A percentile compares a stretch with the other conserved stretches of the same genome.
Conservation (phyloP, 2,329 filamentous ascomycete species). For the Microsporum audouinii region DNA sequence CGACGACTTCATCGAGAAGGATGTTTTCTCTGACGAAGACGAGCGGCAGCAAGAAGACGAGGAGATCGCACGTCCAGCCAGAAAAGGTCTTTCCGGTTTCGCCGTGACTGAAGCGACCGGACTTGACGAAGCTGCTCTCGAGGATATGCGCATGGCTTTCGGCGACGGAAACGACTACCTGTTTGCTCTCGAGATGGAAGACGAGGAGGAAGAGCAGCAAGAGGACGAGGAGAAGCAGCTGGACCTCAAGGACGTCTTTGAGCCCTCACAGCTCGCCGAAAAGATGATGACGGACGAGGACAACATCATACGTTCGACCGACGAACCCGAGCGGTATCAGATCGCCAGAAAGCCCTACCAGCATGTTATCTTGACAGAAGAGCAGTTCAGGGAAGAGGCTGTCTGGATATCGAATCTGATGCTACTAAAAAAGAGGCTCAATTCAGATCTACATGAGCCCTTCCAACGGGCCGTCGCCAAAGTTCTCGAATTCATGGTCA, state of each 20-base stretch:
- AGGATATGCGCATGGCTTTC: conserved; percentile 94
- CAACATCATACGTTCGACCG: conserved; percentile 74
- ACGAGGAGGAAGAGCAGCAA: conserved; percentile 67
- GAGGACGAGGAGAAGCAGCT: conserved; percentile 70
- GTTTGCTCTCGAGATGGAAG: conserved; percentile 83
- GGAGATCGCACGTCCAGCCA: conserved; percentile 72
- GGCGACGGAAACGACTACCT: conserved; percentile 92
- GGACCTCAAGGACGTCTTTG: conserved; percentile 94
- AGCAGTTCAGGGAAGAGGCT: conserved; percentile 82
- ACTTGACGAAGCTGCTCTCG: conserved; percentile 80
- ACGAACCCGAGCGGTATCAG: conserved; percentile 91
- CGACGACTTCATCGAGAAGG: conserved; percentile 94
- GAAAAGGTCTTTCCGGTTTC: conserved; percentile 54
- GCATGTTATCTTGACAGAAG: conserved; percentile 64
- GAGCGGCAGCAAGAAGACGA: conserved; percentile 68
- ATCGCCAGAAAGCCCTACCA: conserved; percentile 82
- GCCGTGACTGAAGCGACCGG: conserved; percentile 68
- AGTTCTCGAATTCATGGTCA: conserved; percentile 87
- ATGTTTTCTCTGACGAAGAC: conserved; percentile 79
- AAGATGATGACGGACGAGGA: conserved; percentile 93
- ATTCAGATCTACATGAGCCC: conserved; percentile 60
- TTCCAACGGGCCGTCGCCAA: conserved; percentile 84
- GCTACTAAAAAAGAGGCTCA: conserved; percentile 72
- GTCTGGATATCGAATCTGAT: conserved; percentile 85
- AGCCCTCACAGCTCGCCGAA: conserved; percentile 87